A percentile compares a stretch with the other conserved stretches of the same genome.
phyloP scores from a whole-genome alignment of 2,329 filamentous ascomycete species.

The Colletotrichum karsti region DNA sequence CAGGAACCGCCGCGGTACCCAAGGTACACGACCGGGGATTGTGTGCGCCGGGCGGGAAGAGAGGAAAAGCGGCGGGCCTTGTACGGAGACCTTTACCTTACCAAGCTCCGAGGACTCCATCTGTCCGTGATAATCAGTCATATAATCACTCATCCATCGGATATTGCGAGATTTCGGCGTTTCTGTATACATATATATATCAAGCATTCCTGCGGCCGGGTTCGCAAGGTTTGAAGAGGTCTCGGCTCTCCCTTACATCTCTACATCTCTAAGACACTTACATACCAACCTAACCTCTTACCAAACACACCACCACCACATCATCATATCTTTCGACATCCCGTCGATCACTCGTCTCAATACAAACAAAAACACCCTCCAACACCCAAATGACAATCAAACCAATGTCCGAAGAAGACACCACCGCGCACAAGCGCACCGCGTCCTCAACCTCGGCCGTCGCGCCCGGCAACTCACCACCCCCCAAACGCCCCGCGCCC shows the following conservation, averaged over 20 bases:
- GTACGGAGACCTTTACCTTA: not conserved
- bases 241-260: not conserved
- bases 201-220: not conserved
- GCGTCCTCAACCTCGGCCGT: constrained; percentile 21
- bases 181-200: not conserved
- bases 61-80: not conserved
- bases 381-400: constrained; percentile 14
- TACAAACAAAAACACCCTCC: too few relatives aligned
- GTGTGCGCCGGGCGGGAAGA: not conserved
- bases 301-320: not conserved
- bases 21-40: not conserved
- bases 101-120: constrained; percentile 15
- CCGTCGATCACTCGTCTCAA: too few relatives aligned
- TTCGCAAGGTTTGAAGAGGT: too few relatives aligned
- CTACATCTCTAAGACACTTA: not conserved
- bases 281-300: not conserved
- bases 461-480: not conserved
- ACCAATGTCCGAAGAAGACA: constrained; percentile 11
- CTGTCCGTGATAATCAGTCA: constrained; percentile 11
- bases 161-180: not conserved
- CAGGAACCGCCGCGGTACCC: not conserved
- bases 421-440: constrained; percentile 24
- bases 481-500: constrained; percentile 50
- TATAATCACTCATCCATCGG: constrained; percentile 2
- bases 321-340: not conserved